Base-by-base conservation (phyloP, 768 basidiomycete species). In the Pluteus cervinus region DNA sequence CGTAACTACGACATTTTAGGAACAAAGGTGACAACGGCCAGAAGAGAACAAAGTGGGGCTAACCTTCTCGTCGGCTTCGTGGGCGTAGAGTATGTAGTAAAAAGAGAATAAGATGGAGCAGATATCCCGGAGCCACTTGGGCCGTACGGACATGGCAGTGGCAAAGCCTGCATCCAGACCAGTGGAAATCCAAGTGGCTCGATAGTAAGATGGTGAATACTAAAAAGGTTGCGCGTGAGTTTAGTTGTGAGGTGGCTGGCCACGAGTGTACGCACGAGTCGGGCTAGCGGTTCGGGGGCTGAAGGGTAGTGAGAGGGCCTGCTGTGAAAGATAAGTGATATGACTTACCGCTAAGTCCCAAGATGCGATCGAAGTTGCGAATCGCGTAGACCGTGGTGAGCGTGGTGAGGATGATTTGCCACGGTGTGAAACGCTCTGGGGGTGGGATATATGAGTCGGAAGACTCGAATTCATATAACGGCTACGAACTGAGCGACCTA, bases 161-260 rank as follows among this genome's bases (percentile, higher is more conserved):
- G 92, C 92, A 53, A 98, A 97, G 1, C 93, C 96, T 2, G 93
- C 91, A 55, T 99, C 96, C n/a, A 97, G 68, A 2, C 92, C 93
- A 1, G 88, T 94, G 33, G 62, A 77, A 40, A 99, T 81, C 85
- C 92, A 99, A 36, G 93, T 94, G 6, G 92, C 94, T 17, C 96
- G 84, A 63, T 93, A 94, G 60, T 92, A 96, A 2, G 88, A 85
- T 1, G 87, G 76, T 3, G 90, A 86, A 54, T 96, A 94, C 90
- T 92, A 45, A 33, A 29, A 35, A 30, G 22, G 36, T 29, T 21
- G 26, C 15, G 26, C 20, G 37, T 28, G 14, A 36, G 41, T 25
- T 35, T 29, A 4, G 39, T 25, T 36, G 24, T 33, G 17, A 17
- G 25, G 23, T 30, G 1, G 25, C 16, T 30, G 30, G 14, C 24